Percentiles rank a stretch among this genome's conserved stretches.
Conservation (phyloP, 1,284 basidiomycete genomes). For the Cryptococcus sp. region DNA sequence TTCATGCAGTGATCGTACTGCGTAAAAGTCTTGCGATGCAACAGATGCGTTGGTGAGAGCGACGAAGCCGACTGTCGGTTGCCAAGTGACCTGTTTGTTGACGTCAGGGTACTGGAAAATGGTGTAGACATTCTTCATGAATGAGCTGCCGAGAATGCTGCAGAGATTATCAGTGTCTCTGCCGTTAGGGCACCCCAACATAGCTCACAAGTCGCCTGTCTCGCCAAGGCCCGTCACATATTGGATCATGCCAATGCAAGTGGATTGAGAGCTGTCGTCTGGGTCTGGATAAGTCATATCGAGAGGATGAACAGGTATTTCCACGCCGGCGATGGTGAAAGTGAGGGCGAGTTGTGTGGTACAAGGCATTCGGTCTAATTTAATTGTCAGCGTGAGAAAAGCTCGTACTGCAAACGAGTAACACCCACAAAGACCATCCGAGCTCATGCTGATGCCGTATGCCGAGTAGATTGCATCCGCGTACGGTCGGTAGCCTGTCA, state of each 20-base stretch:
- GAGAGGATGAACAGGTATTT: slow-evolving; percentile 49
- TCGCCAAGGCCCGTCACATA: slow-evolving; percentile 34
- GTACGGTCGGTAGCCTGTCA: slow-evolving; percentile 37
- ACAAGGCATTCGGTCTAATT: slow-evolving; percentile 50
- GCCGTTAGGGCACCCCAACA: not conserved
- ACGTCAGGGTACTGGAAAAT: slow-evolving; percentile 51
- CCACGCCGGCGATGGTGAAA: slow-evolving; percentile 42
- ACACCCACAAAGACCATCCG: slow-evolving; percentile 44
- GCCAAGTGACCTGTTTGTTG: slow-evolving; percentile 35
- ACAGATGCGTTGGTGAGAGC: slow-evolving; percentile 45
- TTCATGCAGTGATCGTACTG: slow-evolving; percentile 43
- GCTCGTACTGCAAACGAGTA: not conserved
- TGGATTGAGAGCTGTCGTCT: slow-evolving; percentile 33
- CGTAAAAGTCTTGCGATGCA: slow-evolving; percentile 51
- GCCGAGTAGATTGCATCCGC: slow-evolving; percentile 46
- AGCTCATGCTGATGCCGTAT: slow-evolving; percentile 36
- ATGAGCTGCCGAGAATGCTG: slow-evolving; percentile 49
- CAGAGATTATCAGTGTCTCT: slow-evolving; percentile 3
- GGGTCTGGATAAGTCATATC: slow-evolving; percentile 51
- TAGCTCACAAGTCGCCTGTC: slow-evolving; percentile 44
- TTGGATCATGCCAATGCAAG: slow-evolving; percentile 51
- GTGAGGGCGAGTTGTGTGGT: slow-evolving; percentile 43
- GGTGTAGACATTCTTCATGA: slow-evolving; percentile 53
- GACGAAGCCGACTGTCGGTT: slow-evolving; percentile 48
- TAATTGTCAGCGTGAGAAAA: not conserved